Base-by-base conservation (phyloP, 78 protist species). In the Polysphondylium violaceum region DNA sequence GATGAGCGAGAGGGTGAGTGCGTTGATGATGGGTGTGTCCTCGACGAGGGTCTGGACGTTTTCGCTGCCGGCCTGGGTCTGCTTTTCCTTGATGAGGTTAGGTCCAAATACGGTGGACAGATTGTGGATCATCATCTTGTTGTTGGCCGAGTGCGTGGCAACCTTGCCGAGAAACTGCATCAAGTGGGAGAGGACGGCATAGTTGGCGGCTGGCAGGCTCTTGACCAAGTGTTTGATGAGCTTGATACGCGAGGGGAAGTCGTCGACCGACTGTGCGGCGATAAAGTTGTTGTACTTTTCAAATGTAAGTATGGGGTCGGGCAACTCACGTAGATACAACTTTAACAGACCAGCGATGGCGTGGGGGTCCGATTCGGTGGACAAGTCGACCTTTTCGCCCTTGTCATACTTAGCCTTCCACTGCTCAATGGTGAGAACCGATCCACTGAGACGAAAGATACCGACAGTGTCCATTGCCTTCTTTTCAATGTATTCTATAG, bases 301-400 rank as follows among this genome's bases (percentile, higher is more conserved):
- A 51, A n/a, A 93, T n/a, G 94, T 87, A 33, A 91, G 27, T 27
- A 92, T 19, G 51, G 95, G 95, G 3, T 92, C 95, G 16, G 95
- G 95, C 33, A 92, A 69, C 3, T 92, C 95, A 17, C 95, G 36
- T 17, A 92, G 63, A 43, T 76, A 92, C 8, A 85, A 23, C 47
- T 92, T 92, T 23, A 92, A 53, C 2, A 92, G 43, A 65, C 95
- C 90, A 31, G 88, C 92, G 9, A 91, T 36, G 5, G 78, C 88
- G 55, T 91, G 95, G 29, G 88, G 88, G 51, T 78, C 88, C 12
- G 8, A 33, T 31, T 78, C 88, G 47, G 29, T 63, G 17, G 9
- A 23, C 2, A 78, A 38, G 51, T 78, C 75, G 23, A 44, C 58
- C 23, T 51, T 78, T 33, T 78, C 88, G 51, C 76, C 88, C 12